phyloP scores from a whole-genome alignment of 2,329 filamentous ascomycete species.

The Acrocalymma vagum region DNA sequence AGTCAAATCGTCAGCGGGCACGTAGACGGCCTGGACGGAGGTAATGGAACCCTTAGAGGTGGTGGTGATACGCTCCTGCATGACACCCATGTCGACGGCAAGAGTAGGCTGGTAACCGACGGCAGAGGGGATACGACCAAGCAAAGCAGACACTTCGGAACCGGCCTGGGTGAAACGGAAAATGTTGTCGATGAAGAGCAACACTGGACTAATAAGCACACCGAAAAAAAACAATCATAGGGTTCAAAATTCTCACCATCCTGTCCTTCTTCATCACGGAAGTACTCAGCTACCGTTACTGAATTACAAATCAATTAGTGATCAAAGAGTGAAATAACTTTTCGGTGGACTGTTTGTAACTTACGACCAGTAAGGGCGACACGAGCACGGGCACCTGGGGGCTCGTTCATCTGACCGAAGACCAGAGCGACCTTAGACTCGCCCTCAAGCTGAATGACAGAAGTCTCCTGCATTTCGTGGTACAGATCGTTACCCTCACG shows the following conservation, averaged over 20 bases:
- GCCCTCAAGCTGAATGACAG: constrained; percentile 98
- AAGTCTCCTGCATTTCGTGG: constrained; percentile 99
- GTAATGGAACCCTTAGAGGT: constrained; percentile 99
- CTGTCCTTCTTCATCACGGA: constrained; percentile 82
- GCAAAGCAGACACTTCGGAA: constrained; percentile 99
- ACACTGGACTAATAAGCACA: constrained; percentile 65
- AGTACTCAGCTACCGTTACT: constrained; percentile 80
- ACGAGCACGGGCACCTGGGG: constrained; percentile 99
- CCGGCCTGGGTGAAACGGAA: constrained; percentile 99
- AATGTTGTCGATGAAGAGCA: constrained; percentile 99
- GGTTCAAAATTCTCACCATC: constrained; percentile 72
- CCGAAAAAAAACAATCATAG: background rate
- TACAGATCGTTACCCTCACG: constrained; percentile 99
- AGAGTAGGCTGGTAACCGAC: constrained; percentile 83
- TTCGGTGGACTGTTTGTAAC: constrained; percentile 66
- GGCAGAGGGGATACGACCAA: constrained; percentile 99
- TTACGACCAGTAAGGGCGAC: constrained; percentile 86
- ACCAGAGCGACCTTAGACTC: constrained; percentile 99
- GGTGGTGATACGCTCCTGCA: constrained; percentile 99
- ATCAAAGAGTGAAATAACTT: constrained; percentile 1
- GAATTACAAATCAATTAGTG: constrained; percentile 1
- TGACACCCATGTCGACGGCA: constrained; percentile 45
- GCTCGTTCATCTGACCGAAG: constrained; percentile 99
- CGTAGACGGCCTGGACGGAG: constrained; percentile 99
- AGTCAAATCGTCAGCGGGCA: constrained; percentile 99